A percentile compares a stretch with the other conserved stretches of the same genome.
Conservation (phyloP, 2,329 filamentous ascomycete genomes). For the Colletotrichum sp. region DNA sequence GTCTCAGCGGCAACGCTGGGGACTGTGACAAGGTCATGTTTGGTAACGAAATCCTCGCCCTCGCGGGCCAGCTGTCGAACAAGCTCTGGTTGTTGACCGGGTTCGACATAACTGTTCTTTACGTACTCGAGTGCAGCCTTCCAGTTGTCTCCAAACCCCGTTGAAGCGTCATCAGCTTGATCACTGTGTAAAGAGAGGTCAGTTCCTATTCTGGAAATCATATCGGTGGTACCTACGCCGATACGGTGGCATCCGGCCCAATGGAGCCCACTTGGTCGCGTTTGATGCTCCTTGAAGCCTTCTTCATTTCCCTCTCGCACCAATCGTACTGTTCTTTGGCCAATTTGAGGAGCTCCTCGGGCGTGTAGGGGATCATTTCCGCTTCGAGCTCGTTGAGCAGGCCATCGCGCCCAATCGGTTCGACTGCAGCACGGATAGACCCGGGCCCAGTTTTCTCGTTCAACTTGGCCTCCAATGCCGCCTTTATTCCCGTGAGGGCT, state of each 20-base stretch:
- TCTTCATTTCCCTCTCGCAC: conserved; percentile 61
- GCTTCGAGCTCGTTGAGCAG: conserved; percentile 56
- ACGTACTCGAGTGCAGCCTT: conserved; percentile 59
- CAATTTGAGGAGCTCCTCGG: conserved; percentile 59
- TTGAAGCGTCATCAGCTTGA: neutral
- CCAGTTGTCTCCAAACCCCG: conserved; percentile 49
- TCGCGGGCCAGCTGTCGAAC: conserved; percentile 56
- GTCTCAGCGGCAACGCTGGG: conserved; percentile 57
- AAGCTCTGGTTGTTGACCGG: conserved; percentile 57
- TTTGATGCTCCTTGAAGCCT: conserved; percentile 52
- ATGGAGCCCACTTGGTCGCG: neutral
- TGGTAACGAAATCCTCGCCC: conserved; percentile 56
- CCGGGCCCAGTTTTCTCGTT: conserved; percentile 1
- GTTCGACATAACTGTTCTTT: conserved; percentile 58
- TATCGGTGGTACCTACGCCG: neutral
- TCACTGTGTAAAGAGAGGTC: neutral
- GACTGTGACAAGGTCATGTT: conserved; percentile 60
- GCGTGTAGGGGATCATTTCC: conserved; percentile 64
- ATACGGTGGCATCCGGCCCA: neutral
- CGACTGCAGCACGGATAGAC: conserved; percentile 38
- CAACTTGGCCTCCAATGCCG: conserved; percentile 43
- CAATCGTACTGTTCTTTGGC: conserved; percentile 57
- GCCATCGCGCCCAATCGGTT: conserved; percentile 58
- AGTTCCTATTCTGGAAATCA: neutral
- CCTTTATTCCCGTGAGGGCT: conserved; percentile 38